Evolutionary conservation across 1,139 yeast species (phyloP), one percentile per base, ranked within the genome.

Genomic region (Yamadazyma diddensiae): DNA sequence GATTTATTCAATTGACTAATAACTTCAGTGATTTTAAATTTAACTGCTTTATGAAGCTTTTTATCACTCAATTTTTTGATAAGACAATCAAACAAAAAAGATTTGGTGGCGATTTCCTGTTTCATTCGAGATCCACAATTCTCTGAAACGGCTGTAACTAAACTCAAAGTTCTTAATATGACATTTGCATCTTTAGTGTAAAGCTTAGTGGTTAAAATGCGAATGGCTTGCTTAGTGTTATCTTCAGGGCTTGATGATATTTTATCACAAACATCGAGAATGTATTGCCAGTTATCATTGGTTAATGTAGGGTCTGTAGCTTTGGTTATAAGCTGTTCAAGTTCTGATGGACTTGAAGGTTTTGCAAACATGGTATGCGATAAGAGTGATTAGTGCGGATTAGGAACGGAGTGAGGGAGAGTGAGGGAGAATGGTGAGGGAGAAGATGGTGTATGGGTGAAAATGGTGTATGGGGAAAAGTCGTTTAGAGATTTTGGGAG

Each of bases 101-200:
- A 52, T 44, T 75, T 77, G 15, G 88, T 69, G 21, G 95, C 90
- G 28, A 90, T 79, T 47, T 82, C 87, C 41, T 85, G 88, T 47
- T 80, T 81, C 75, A 85, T 77, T 45, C 88, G 69, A 2, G 95
- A 80, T 1, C 97, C 97, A 60, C 97, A 90, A 55, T 92, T 92
- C 57, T 90, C 96, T 1, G 95, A 95, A 22, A 87, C 58, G 0
- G 96, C 82, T 13, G 78, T 73, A 13, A 86, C 61, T 34, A 92
- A 61, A 0, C 95, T 73, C 33, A 92, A 59, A 0, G 94, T 59
- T 46, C 94, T 71, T 34, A 90, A 63, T 18, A 86, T 77, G 1
- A 84, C 82, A 55, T 90, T 92, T 19, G 95, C 97, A 55, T 86
- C 92, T 28, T 73, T 65, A 17, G 72, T 66, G 22, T 65, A 64